A percentile compares a stretch with the other conserved stretches of the same genome.
Conservation (phyloP, 2,329 filamentous ascomycete genomes). For the Paecilomyces fulvus region DNA sequence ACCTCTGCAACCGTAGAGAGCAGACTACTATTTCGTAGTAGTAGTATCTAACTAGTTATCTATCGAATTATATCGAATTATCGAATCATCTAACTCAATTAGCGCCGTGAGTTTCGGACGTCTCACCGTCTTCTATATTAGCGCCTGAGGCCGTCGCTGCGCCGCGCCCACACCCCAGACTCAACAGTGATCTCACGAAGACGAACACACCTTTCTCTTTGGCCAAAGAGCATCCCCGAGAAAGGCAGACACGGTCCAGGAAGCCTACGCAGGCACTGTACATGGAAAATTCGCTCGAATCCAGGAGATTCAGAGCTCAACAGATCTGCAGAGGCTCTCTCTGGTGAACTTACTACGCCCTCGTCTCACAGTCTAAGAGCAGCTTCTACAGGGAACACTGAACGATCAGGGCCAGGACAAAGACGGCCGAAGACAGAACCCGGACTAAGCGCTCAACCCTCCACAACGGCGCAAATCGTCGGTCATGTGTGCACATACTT, state of each 20-base stretch:
- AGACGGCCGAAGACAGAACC: constrained; percentile 1
- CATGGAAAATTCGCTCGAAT: not conserved
- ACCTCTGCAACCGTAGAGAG: not conserved
- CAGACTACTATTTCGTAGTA: too few relatives aligned
- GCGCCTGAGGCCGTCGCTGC: not conserved
- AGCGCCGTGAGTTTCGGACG: not conserved
- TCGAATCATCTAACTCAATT: not conserved
- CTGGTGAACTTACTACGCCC: not conserved
- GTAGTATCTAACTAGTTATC: too few relatives aligned
- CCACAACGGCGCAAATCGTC: constrained; percentile 14
- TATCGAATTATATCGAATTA: too few relatives aligned
- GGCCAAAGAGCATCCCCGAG: not conserved
- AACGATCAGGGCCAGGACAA: constrained; percentile 3
- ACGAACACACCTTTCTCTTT: not conserved
- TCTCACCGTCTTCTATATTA: not conserved
- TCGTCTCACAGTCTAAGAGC: not conserved
- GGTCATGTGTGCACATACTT: constrained; percentile 26
- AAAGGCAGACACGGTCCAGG: not conserved
- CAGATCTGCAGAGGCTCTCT: not conserved
- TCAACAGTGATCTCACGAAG: not conserved
- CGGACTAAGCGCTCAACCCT: constrained; percentile 15
- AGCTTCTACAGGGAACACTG: not conserved
- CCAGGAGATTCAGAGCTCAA: not conserved
- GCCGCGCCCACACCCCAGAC: not conserved
- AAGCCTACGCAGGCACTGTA: not conserved